Evolutionary conservation across 2,329 filamentous ascomycete genomes (phyloP), one percentile per base, ranked within the genome.

Genomic region (Pezicula rhizophila): DNA sequence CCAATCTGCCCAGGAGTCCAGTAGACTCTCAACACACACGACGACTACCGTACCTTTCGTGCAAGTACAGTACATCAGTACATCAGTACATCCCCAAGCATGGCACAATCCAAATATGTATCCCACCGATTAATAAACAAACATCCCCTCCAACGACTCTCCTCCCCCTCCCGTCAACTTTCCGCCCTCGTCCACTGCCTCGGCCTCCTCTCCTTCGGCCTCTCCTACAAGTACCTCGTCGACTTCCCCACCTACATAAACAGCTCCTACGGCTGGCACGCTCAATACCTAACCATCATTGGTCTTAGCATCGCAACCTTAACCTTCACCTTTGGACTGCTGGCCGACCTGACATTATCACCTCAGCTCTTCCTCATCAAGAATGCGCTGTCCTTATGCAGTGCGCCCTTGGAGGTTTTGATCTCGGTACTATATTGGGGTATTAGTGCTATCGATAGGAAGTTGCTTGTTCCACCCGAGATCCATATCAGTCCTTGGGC

Each of bases 381-480:
- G 67, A 90, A 90, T 64, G 68, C 74, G 3, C 68, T 89, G 31
- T 76, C 82, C 4, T 72, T 87, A 11, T 75, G 80, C 52, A 79
- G 80, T 35, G 77, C 85, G 8, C 87, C 87, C 0, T 70, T 90
- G 50, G 85, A 87, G 64, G 78, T 84, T 20, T 70, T 89, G 47
- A 85, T 91, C 61, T 82, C 76, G 56, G 68, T 87, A 26, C 69
- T 91, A 2, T 90, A 90, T 68, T 89, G 86, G 85, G 77, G 80
- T 10, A 72, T 90, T 17, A 74, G 74, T 42, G 67, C 78, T 50
- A 74, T 81, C 49, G 76, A 82, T 59, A 73, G 54, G 45, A 54
- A 33, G 12, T 68, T 83, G 7, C 60, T 82, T 8, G 69, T 77
- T 38, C 76, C 76, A 12, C 74, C 77, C 1, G 77, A 77, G 5